These are phyloP conservation scores for Hymenoscyphus repandus DNA, from an alignment of 2,329 filamentous ascomycete species.

Conservation along the genomic window DNA sequence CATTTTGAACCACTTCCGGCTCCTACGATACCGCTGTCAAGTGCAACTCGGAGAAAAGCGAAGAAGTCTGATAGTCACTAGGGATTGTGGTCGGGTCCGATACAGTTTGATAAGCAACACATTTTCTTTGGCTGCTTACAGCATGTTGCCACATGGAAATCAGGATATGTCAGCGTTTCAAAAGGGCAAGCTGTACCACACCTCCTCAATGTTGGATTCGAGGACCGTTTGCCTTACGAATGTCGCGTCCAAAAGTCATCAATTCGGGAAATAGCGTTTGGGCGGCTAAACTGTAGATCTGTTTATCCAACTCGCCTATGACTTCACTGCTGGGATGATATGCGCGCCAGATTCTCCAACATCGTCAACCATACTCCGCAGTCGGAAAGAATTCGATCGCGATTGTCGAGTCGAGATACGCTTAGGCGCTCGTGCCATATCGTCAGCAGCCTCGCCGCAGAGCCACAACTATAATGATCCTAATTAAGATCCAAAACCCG, in stretches of 20 bases:
- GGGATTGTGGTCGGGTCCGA: background rate
- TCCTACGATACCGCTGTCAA: background rate
- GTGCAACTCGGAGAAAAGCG: background rate
- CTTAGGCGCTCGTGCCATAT: background rate
- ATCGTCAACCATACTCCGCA: background rate
- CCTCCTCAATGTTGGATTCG: background rate
- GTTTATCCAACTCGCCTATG: too few species aligned
- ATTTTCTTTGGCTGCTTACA: background rate
- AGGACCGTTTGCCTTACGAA: background rate
- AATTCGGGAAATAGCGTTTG: background rate
- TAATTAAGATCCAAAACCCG: background rate
- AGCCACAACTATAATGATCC: background rate
- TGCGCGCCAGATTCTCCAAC: too few species aligned
- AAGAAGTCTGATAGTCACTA: background rate
- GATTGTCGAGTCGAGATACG: background rate
- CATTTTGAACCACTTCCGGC: too few species aligned
- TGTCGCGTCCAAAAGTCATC: background rate
- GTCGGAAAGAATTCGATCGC: background rate
- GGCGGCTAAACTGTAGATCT: background rate
- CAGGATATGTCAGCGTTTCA: conserved; percentile 1
- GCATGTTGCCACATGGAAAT: background rate
- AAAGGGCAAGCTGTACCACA: background rate
- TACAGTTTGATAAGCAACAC: background rate
- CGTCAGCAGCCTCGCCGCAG: background rate
- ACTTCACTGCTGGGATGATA: too few species aligned